Percentiles rank a stretch among this genome's conserved stretches.
Evolutionary conservation across 176 grass and related monocot genomes (phyloP).

Genomic region (Avena insularis): DNA sequence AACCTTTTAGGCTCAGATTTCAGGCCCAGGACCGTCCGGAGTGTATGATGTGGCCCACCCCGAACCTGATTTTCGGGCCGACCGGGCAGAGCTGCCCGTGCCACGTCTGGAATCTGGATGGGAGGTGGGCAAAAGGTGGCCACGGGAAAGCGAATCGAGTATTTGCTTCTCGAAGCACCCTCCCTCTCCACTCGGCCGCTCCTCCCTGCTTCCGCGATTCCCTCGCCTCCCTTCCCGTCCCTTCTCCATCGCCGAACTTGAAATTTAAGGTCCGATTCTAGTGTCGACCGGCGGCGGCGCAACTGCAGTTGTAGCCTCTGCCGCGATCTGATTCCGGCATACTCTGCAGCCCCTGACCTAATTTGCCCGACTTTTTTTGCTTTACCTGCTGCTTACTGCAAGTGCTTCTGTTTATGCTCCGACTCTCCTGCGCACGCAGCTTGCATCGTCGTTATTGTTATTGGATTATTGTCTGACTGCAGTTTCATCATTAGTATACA

Average conservation of each 20-base stretch:
- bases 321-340: background rate
- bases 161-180: background rate
- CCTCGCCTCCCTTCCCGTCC: background rate
- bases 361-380: background rate
- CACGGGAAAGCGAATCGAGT: slow-evolving; percentile 10
- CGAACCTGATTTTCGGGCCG: too few relatives aligned
- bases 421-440: background rate
- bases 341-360: background rate
- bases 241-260: background rate
- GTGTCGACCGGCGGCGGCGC: background rate
- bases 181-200: background rate
- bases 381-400: background rate
- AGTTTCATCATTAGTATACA: background rate
- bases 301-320: background rate
- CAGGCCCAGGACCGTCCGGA: too few relatives aligned
- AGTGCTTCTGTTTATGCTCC: background rate
- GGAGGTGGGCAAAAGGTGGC: background rate
- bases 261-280: background rate
- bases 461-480: background rate
- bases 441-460: background rate
- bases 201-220: slow-evolving; percentile 1
- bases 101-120: too few relatives aligned
- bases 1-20: too few relatives aligned
- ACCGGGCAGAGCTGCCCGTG: too few relatives aligned
- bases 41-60: too few relatives aligned